phyloP scores from a whole-genome alignment of 805 yeast genomes.

The Kodamaea leandrae region DNA sequence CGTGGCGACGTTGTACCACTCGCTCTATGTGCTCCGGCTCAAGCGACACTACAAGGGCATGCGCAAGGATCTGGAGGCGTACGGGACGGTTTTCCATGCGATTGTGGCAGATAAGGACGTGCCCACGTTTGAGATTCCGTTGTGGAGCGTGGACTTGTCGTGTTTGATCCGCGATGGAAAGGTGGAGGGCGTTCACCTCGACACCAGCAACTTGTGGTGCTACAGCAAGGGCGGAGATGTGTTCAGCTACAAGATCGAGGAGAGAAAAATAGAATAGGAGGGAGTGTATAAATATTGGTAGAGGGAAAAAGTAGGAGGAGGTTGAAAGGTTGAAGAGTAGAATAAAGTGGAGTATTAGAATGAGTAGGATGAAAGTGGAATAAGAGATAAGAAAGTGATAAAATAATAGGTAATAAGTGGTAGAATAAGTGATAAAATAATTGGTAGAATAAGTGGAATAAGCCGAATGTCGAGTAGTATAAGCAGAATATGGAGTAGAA shows the following conservation, averaged over 20 bases:
- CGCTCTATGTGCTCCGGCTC: slow-evolving; percentile 34
- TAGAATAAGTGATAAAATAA: too few relatives aligned
- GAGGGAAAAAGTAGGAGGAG: too few relatives aligned
- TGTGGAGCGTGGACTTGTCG: slow-evolving; percentile 32
- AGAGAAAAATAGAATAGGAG: not conserved
- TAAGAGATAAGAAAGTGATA: too few relatives aligned
- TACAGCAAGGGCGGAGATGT: slow-evolving; percentile 42
- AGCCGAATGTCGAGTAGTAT: too few relatives aligned
- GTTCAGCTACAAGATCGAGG: slow-evolving; percentile 26
- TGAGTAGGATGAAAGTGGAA: too few relatives aligned
- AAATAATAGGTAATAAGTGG: too few relatives aligned
- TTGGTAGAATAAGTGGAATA: too few relatives aligned
- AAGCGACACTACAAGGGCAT: slow-evolving; percentile 30
- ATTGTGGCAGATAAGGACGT: slow-evolving; percentile 35
- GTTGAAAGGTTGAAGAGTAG: too few relatives aligned
- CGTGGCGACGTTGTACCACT: slow-evolving; percentile 31
- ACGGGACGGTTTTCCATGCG: slow-evolving; percentile 32
- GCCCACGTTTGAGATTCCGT: slow-evolving; percentile 39
- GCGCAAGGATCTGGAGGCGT: slow-evolving; percentile 13
- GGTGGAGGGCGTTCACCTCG: slow-evolving; percentile 32
- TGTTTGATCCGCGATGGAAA: slow-evolving; percentile 34
- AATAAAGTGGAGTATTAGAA: too few relatives aligned
- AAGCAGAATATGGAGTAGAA: too few relatives aligned
- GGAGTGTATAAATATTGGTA: too few relatives aligned
- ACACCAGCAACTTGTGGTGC: slow-evolving; percentile 31